Conservation (phyloP, 805 yeast species). For the Myxozyma kluyveri region DNA sequence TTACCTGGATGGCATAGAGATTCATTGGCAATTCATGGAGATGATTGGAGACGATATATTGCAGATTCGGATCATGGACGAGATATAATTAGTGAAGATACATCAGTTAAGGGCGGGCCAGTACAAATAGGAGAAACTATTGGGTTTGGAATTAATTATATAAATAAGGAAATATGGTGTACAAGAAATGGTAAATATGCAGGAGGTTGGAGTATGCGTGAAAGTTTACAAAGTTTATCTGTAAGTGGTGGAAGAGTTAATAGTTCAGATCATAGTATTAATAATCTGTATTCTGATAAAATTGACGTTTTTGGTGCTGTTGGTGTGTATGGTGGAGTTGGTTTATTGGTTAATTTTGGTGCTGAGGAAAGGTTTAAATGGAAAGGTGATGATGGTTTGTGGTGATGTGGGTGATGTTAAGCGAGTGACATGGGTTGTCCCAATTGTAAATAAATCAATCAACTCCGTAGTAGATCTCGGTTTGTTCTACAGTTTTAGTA, state of each 20-base stretch:
- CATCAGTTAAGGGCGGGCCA: conserved; percentile 19
- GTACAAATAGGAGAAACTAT: conserved; percentile 30
- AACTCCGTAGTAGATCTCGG: too few relatives aligned
- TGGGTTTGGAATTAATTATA: conserved; percentile 34
- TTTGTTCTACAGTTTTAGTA: too few relatives aligned
- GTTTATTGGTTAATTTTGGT: conserved; percentile 32
- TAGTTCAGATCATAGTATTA: conserved; percentile 25
- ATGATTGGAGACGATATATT: conserved; percentile 34
- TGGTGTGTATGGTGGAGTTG: conserved; percentile 35
- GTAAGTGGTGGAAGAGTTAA: too few relatives aligned
- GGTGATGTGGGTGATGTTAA: too few relatives aligned
- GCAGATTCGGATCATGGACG: conserved; percentile 32
- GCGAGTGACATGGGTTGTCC: too few relatives aligned
- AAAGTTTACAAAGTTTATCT: conserved; percentile 21
- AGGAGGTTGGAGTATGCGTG: conserved; percentile 32
- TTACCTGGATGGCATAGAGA: conserved; percentile 37
- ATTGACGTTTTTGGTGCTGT: conserved; percentile 33
- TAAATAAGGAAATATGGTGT: conserved; percentile 22
- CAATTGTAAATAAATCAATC: too few relatives aligned
- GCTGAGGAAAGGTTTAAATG: neutral
- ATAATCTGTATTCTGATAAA: conserved; percentile 16
- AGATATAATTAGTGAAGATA: too few relatives aligned
- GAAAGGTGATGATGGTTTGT: too few relatives aligned
- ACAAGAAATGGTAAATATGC: conserved; percentile 30
- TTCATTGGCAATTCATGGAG: conserved; percentile 35